Evolutionary conservation across 1,139 yeast species (phyloP), one percentile per base, ranked within the genome.

Genomic region (Kodamaea alishanica): DNA sequence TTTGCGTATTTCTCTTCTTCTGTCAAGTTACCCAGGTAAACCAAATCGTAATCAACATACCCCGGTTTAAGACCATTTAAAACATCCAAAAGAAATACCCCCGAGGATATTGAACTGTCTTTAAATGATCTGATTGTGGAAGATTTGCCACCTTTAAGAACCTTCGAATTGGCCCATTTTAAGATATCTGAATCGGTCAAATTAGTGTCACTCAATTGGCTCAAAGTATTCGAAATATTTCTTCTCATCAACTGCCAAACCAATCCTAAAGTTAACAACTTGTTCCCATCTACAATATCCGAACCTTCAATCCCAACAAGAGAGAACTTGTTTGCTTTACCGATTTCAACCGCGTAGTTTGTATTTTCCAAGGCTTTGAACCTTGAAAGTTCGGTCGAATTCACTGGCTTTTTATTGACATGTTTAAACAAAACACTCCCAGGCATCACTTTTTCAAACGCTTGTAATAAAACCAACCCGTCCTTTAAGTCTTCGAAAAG

Each of bases 171-270:
- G 31, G 97, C 97, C 99, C 99, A 92, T 57, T 76, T 79, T 60
- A 92, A 75, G 37, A 92, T 90, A 60, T 92, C 97, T 25, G 79
- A 46, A 66, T 92, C 98, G 12, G 88, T 67, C 50, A 90, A 69
- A 39, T 61, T 55, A 49, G 83, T 87, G 33, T 58, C 95, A 45
- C 79, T 77, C 52, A 92, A 73, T 37, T 79, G 75, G 41, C 85
- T 73, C 58, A 92, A 77, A 1, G 98, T 92, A 49, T 81, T 77
- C 44, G 83, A 83, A 52, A 92, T 92, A 64, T 92, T 92, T 62
- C 95, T 82, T 63, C 98, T 83, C 99, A 92, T 92, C 56, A 92
- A 76, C 70, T 92, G 99, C 99, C 99, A 92, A 29, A 92, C 97
- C 45, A 92, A 77, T n/a, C 95, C 98, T 52, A 94, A 75, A 0